Percentiles rank a stretch among this genome's conserved stretches.
Evolutionary conservation across 1,139 yeast species (phyloP).

Genomic region (Arxiozyma slooffiae): DNA sequence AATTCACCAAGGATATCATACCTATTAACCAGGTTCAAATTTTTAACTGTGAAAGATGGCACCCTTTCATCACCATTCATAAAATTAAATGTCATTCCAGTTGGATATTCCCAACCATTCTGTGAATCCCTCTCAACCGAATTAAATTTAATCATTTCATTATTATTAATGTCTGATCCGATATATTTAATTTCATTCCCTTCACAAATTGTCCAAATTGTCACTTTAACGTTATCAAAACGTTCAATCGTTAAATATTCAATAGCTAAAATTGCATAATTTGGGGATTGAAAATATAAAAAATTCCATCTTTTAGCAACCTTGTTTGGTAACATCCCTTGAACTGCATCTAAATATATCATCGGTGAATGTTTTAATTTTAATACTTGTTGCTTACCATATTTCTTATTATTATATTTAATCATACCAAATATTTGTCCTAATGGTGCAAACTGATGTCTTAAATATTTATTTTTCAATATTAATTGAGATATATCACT

Average conservation of each 20-base stretch:
- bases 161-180: constrained; percentile 35
- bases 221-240: constrained; percentile 61
- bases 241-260: constrained; percentile 79
- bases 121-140: constrained; percentile 43
- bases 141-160: constrained; percentile 49
- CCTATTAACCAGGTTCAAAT: constrained; percentile 56
- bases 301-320: constrained; percentile 89
- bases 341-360: constrained; percentile 80
- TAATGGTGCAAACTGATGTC: constrained; percentile 78
- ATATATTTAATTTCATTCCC: constrained; percentile 50
- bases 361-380: constrained; percentile 41
- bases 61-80: constrained; percentile 33
- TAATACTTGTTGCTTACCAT: constrained; percentile 17
- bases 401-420: constrained; percentile 23
- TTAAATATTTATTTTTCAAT: constrained; percentile 12
- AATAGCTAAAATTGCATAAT: constrained; percentile 63
- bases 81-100: constrained; percentile 44
- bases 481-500: neutral
- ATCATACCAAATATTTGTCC: constrained; percentile 53
- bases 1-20: constrained; percentile 88
- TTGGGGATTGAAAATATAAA: constrained; percentile 63
- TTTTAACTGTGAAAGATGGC: constrained; percentile 2
- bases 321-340: constrained; percentile 90
- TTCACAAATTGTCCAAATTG: constrained; percentile 54
- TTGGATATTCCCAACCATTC: constrained; percentile 77